Conservation (phyloP, 179 eudicot species). For the Camellia oleifera region DNA sequence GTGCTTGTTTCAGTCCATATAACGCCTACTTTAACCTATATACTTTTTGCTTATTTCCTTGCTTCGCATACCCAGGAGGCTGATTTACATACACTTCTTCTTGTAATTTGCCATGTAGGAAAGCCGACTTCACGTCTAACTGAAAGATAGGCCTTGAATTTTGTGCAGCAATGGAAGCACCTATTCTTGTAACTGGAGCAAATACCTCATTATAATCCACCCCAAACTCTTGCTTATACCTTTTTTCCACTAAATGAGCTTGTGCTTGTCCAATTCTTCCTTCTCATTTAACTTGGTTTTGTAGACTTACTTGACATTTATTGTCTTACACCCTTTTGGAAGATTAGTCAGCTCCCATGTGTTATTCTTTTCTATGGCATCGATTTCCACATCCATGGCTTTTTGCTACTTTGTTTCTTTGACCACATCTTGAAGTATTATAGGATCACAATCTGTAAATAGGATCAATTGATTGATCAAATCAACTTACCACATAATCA, state of each 20-base stretch:
- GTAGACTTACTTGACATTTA: not conserved
- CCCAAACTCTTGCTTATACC: not conserved
- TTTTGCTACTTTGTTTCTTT: too few relatives aligned
- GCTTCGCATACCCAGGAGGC: too few relatives aligned
- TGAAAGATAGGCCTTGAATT: not conserved
- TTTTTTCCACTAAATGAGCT: not conserved
- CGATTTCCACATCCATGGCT: too few relatives aligned
- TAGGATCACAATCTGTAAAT: too few relatives aligned
- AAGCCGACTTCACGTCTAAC: not conserved
- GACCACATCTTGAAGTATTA: too few relatives aligned
- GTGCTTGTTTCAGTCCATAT: not conserved
- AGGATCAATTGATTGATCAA: too few relatives aligned
- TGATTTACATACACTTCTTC: not conserved
- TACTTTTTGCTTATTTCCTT: not conserved
- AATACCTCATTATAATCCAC: not conserved
- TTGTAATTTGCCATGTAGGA: not conserved
- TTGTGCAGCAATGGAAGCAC: not conserved
- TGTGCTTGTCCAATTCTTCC: not conserved
- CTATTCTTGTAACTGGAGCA: not conserved
- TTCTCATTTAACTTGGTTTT: not conserved
- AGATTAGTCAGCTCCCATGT: not conserved
- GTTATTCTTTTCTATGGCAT: not conserved
- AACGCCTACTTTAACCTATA: not conserved
- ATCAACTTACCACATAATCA: too few relatives aligned
- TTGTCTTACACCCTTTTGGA: not conserved